Evolutionary conservation across 805 yeast genomes (phyloP).

Genomic region (Suhomyces prunicola): DNA sequence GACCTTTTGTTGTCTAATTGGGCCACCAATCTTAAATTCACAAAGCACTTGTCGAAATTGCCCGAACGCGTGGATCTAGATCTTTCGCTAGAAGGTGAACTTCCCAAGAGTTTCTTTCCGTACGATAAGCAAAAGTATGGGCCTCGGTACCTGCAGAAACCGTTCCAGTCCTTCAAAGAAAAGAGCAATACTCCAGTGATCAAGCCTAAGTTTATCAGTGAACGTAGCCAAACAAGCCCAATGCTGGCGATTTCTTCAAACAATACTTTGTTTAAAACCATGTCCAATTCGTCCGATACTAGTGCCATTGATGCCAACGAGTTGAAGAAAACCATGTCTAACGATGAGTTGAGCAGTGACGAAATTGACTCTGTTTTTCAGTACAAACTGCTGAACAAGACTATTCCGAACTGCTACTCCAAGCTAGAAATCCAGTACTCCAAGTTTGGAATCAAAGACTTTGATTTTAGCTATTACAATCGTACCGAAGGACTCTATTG

Average conservation of each 20-base stretch:
- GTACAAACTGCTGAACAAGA: slow-evolving; percentile 10
- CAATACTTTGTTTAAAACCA: slow-evolving; percentile 10
- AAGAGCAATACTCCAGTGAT: slow-evolving; percentile 9
- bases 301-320: slow-evolving; percentile 7
- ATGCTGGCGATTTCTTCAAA: neutral
- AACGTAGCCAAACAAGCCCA: slow-evolving; percentile 19
- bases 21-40: slow-evolving; percentile 63
- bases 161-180: slow-evolving; percentile 37
- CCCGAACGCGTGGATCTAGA: slow-evolving; percentile 53
- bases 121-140: slow-evolving; percentile 61
- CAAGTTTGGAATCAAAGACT: slow-evolving; percentile 89
- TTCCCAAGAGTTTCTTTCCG: slow-evolving; percentile 13
- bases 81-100: slow-evolving; percentile 29
- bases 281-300: slow-evolving; percentile 5
- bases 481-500: slow-evolving; percentile 54
- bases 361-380: slow-evolving; percentile 16
- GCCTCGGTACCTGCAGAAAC: slow-evolving; percentile 46
- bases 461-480: slow-evolving; percentile 85
- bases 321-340: neutral
- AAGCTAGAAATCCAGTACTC: slow-evolving; percentile 77
- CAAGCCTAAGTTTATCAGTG: slow-evolving; percentile 61
- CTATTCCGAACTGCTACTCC: slow-evolving; percentile 70
- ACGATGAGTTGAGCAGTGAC: neutral
- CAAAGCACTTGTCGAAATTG: slow-evolving; percentile 56
- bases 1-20: slow-evolving; percentile 77